Base-by-base conservation (phyloP, 768 basidiomycete species). In the Leccinellum luteum region DNA sequence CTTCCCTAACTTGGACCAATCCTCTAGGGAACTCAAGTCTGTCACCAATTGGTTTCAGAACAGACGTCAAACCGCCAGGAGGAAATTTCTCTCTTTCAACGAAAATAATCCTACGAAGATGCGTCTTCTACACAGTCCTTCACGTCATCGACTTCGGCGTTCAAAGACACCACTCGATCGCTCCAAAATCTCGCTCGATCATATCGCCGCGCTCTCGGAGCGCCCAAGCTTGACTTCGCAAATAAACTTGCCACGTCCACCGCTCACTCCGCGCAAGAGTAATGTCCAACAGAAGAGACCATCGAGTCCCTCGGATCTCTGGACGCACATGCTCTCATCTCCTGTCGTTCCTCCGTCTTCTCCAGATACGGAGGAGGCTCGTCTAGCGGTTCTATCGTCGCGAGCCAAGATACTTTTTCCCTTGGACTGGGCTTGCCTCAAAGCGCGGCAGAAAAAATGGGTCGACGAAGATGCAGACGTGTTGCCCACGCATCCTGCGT, bases 11-110 rank as follows among this genome's bases (percentile, higher is more conserved):
- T 19, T 34, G 48, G 10, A 28, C 32, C 17, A 23, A 49, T 21
- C 10, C 31, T 38, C 45, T 28, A 86, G 85, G 85, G 85, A 86
- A 67, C 76, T 80, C 28, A 85, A 84, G 63, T 85, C 85, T 1
- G 84, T 86, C 53, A 86, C 87, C 12, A 86, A 89, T 51, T 91
- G 89, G 89, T 90, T 90, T 68, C 89, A 91, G 70, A 90, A 91
- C 72, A 88, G 82, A 72, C 85, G 89, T 19, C 87, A 90, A 63
- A 85, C 69, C 17, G 63, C 62, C 12, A 63, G 64, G 53, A 68
- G 49, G 50, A 72, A 65, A 56, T 64, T 62, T 1, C 58, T 30
- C 44, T 48, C 60, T 4, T 60, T 44, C 41, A 66, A 54, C 32
- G 72, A 73, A 53, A 73, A 72, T 55, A 38, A 57, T n/a, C 61